Evolutionary conservation across 2,329 filamentous ascomycete species (phyloP).

Genomic region (Exophiala phaeomuriformis): DNA sequence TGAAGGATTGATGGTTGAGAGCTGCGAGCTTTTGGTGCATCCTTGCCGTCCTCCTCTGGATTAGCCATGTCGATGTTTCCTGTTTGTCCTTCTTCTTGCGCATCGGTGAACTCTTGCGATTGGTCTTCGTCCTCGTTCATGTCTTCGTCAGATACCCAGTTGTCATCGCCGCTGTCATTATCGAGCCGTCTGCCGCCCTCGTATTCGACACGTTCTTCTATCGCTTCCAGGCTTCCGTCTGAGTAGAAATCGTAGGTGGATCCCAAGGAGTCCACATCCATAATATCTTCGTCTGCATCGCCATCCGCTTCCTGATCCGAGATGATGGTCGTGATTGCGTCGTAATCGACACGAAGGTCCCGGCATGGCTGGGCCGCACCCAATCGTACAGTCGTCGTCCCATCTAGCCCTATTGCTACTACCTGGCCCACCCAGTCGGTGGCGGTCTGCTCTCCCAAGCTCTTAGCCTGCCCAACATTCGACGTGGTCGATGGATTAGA

Average conservation of each 20-base stretch:
- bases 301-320: conserved; percentile 30
- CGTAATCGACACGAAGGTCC: conserved; percentile 45
- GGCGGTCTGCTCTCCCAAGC: background rate
- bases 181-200: conserved; percentile 40
- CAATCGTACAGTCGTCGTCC: conserved; percentile 48
- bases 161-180: conserved; percentile 38
- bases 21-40: background rate
- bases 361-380: conserved; percentile 43
- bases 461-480: no score
- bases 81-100: conserved; percentile 15
- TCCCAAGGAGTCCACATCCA: conserved; percentile 31
- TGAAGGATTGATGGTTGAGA: background rate
- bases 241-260: conserved; percentile 27
- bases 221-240: conserved; percentile 26
- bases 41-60: background rate
- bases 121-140: conserved; percentile 9
- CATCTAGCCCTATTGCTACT: conserved; percentile 48
- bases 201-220: conserved; percentile 36
- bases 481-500: no score
- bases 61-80: conserved; percentile 16
- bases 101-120: conserved; percentile 8
- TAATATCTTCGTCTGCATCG: conserved; percentile 32
- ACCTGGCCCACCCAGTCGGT: conserved; percentile 52
- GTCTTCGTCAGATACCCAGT: conserved; percentile 38
- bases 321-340: conserved; percentile 44